A percentile compares a stretch with the other conserved stretches of the same genome.
Conservation (phyloP, 306 rosid genomes). For the Inga oerstediana region DNA sequence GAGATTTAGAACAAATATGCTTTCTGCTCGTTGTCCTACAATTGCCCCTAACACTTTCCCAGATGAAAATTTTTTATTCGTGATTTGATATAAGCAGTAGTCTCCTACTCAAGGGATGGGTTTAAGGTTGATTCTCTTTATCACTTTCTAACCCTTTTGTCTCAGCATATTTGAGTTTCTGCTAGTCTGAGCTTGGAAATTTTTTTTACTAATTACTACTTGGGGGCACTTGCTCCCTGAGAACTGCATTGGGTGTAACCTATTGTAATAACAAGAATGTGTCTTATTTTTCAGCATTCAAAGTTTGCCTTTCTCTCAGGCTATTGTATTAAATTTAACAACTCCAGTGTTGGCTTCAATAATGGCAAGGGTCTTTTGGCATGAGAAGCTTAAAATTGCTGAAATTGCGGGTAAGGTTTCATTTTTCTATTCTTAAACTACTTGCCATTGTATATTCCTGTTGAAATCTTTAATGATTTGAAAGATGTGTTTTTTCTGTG, state of each 20-base stretch:
- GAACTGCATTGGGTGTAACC: slow-evolving; percentile 9
- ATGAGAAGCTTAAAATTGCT: slow-evolving; percentile 62
- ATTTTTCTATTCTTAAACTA: slow-evolving; percentile 18
- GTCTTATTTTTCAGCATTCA: slow-evolving; percentile 65
- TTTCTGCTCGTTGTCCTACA: background rate
- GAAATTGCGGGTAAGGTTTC: slow-evolving; percentile 64
- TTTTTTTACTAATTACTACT: background rate
- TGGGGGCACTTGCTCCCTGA: background rate
- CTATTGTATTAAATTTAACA: slow-evolving; percentile 65
- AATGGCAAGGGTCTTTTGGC: slow-evolving; percentile 67
- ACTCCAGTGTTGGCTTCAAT: slow-evolving; percentile 79
- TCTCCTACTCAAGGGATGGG: background rate
- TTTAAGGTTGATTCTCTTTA: background rate
- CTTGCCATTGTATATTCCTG: slow-evolving; percentile 1
- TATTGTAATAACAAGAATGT: slow-evolving; percentile 26
- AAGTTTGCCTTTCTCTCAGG: slow-evolving; percentile 69
- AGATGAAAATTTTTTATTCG: background rate
- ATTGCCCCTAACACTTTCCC: background rate
- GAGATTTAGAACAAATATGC: background rate
- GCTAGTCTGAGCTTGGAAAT: background rate
- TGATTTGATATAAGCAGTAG: slow-evolving; percentile 3
- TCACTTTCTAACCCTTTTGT: slow-evolving; percentile 18
- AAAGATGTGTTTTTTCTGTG: background rate
- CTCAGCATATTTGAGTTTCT: background rate
- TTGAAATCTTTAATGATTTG: background rate